Percentiles rank a stretch among this genome's conserved stretches.
These are phyloP conservation scores for Blastocystis sp. DNA, from an alignment of 352 stramenopile genomes.

Conservation along the genomic window DNA sequence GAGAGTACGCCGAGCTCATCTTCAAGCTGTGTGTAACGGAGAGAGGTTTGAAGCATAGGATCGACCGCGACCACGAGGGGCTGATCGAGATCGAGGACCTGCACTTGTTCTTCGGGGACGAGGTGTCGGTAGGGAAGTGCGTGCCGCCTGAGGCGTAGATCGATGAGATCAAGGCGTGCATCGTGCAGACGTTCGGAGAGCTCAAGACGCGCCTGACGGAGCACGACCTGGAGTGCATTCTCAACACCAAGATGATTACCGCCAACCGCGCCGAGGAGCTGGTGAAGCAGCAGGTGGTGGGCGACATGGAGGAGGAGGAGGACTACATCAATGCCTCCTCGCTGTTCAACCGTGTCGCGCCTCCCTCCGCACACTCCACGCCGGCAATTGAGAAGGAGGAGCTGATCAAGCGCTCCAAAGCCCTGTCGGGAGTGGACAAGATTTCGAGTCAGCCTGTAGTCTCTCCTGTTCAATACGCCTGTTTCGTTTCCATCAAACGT, in stretches of 20 bases:
- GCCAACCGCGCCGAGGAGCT: conserved; percentile 55
- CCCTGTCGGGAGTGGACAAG: conserved; percentile 38
- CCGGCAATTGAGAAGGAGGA: neutral
- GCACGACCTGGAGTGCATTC: conserved; percentile 53
- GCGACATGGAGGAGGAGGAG: conserved; percentile 47
- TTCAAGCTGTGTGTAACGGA: conserved; percentile 28
- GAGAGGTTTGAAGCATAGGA: conserved; percentile 2
- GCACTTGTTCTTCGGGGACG: conserved; percentile 63
- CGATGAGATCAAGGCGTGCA: conserved; percentile 62
- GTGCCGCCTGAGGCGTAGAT: neutral
- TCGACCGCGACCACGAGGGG: conserved; percentile 58
- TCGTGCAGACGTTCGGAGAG: conserved; percentile 64
- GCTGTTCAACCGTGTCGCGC: conserved; percentile 45
- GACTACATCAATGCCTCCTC: conserved; percentile 47
- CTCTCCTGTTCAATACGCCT: neutral
- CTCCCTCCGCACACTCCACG: neutral
- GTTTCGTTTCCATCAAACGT: neutral
- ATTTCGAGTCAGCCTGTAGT: conserved; percentile 7
- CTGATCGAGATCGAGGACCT: conserved; percentile 62
- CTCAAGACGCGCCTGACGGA: conserved; percentile 50
- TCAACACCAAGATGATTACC: conserved; percentile 67
- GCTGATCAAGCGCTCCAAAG: conserved; percentile 7
- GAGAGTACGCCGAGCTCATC: conserved; percentile 62
- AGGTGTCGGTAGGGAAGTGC: conserved; percentile 14
- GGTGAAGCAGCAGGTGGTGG: conserved; percentile 26